Evolutionary conservation across 345 rosid genomes (phyloP), one percentile per base, ranked within the genome.

Genomic region (Salix koriyanagi): DNA sequence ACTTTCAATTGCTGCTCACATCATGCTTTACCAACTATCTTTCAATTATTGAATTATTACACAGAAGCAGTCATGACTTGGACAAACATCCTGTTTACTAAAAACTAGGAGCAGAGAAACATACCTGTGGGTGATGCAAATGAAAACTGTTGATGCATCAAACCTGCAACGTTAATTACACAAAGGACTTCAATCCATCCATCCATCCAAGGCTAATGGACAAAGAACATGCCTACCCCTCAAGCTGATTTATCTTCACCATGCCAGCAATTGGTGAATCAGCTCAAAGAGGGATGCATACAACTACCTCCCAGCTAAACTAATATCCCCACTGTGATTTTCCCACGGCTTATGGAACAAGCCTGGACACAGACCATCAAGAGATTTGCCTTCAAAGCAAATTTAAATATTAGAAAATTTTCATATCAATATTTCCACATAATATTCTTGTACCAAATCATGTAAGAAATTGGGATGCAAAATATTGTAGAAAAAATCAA

Each of bases 101-200:
- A 65, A 58, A 73, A 73, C 65, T 19, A 74, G 61, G 73, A 26
- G 3, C 66, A 70, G 73, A 72, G 83, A 32, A 85, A 62, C 84
- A 73, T 81, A 83, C 83, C 88, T 44, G 82, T 71, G 36, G 2
- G 64, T 54, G 72, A 74, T 62, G 80, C 66, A 52, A 41, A 44
- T 71, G 75, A 70, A 76, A 73, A 52, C 77, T 46, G 62, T n/a
- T 56, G 75, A 79, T 66, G 36, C 65, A 74, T 68, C 70, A 75
- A 71, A 83, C 81, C 84, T 81, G 85, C 79, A 72, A 76, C 71
- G 67, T 76, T 73, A 36, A 80, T 77, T 69, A 61, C 54, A 54
- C 48, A 81, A 67, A 48, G 44, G 69, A 65, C 78, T 79, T 56
- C 72, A 80, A 61, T 58, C 46, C 67, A 64, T 65, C 74, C 67